These are phyloP conservation scores for Euphorbia celastroides DNA, from an alignment of 441 rosid species.

Conservation along the genomic window DNA sequence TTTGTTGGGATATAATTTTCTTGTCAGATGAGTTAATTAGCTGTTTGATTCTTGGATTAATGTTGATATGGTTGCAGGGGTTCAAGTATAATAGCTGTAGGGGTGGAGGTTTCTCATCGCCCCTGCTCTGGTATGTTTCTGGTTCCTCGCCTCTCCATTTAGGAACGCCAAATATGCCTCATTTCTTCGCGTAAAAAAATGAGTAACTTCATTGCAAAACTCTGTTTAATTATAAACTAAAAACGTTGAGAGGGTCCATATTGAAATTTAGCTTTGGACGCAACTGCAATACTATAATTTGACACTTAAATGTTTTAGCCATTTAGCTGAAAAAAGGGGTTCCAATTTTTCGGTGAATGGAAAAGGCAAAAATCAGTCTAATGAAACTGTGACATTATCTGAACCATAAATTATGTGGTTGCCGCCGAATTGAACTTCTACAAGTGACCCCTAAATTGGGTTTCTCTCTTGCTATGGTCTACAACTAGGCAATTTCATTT, in stretches of 20 bases:
- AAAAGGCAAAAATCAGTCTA: background rate
- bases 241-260: too few species aligned
- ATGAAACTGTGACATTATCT: background rate
- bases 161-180: background rate
- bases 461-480: background rate
- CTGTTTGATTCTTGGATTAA: background rate
- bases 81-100: constrained; percentile 13
- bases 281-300: too few species aligned
- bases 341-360: background rate
- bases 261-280: too few species aligned
- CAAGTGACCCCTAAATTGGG: background rate
- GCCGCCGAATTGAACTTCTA: background rate
- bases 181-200: background rate
- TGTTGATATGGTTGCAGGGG: constrained; percentile 34
- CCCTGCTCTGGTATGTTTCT: constrained; percentile 27
- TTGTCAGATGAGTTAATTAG: background rate
- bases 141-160: background rate
- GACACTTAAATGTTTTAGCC: too few species aligned
- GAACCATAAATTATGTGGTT: background rate
- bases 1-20: background rate
- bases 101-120: constrained; percentile 17
- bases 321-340: background rate
- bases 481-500: background rate
- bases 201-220: too few species aligned
- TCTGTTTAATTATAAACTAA: too few species aligned